A percentile compares a stretch with the other conserved stretches of the same genome.
Evolutionary conservation across 106 monocot genomes (phyloP).

Genomic region (Dendrobium officinale): DNA sequence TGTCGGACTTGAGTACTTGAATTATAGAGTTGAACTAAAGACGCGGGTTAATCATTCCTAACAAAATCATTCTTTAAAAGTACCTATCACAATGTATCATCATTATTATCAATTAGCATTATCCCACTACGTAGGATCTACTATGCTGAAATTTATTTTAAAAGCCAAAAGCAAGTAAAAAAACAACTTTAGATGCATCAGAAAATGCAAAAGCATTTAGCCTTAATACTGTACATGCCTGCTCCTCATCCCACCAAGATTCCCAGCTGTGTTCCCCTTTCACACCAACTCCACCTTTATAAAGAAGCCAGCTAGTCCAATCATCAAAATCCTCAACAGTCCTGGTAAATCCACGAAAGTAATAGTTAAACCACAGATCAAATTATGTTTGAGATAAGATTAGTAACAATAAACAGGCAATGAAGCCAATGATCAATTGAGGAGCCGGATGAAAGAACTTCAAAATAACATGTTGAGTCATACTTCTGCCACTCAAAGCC

Average conservation of each 20-base stretch:
- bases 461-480: conserved; percentile 9
- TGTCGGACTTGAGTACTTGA: no score
- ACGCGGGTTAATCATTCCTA: neutral
- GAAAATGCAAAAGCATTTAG: neutral
- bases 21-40: no score
- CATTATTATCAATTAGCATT: neutral
- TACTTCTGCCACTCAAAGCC: conserved; percentile 99
- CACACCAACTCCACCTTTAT: conserved; percentile 93
- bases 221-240: conserved; percentile 29
- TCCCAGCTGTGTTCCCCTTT: conserved; percentile 91
- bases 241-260: conserved; percentile 99
- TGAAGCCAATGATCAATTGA: neutral
- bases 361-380: neutral
- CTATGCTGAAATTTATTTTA: neutral
- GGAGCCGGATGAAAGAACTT: neutral
- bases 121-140: neutral
- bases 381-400: neutral
- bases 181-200: neutral
- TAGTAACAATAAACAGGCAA: neutral
- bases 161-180: neutral
- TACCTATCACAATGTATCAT: neutral
- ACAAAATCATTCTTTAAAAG: conserved; percentile 1
- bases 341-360: conserved; percentile 28
- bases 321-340: conserved; percentile 97
- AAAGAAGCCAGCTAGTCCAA: conserved; percentile 85